These are phyloP conservation scores for Globisporangium emineosum DNA, from an alignment of 352 stramenopile species.

Conservation along the genomic window DNA sequence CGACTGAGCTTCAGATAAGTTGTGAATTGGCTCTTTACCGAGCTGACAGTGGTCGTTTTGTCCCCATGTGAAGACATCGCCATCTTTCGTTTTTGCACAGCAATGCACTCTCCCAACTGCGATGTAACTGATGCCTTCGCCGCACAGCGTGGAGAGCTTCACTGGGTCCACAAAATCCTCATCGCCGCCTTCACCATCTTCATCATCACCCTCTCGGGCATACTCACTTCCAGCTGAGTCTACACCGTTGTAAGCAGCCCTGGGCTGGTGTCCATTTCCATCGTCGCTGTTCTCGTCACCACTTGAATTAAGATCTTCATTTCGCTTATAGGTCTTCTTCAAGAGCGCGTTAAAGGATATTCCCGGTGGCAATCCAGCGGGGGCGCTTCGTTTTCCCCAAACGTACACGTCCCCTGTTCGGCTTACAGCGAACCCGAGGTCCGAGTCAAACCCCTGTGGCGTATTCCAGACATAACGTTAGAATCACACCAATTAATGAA, in stretches of 20 bases:
- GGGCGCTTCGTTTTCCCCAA: constrained; percentile 66
- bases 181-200: constrained; percentile 43
- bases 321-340: constrained; percentile 32
- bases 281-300: constrained; percentile 37
- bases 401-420: constrained; percentile 74
- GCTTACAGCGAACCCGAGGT: constrained; percentile 70
- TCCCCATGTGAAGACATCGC: constrained; percentile 82
- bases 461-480: too few species aligned
- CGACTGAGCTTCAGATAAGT: constrained; percentile 42
- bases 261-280: neutral
- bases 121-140: constrained; percentile 67
- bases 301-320: constrained; percentile 40
- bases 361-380: constrained; percentile 43
- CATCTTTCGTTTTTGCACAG: constrained; percentile 69
- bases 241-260: constrained; percentile 3
- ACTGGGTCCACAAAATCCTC: constrained; percentile 74
- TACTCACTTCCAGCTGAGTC: neutral
- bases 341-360: constrained; percentile 31
- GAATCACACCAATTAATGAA: too few species aligned
- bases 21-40: constrained; percentile 60
- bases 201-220: constrained; percentile 9
- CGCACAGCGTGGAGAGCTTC: constrained; percentile 58
- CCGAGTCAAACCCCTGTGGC: constrained; percentile 81
- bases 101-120: constrained; percentile 77
- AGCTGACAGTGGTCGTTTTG: constrained; percentile 83